Evolutionary conservation across 1,284 basidiomycete genomes (phyloP).

Genomic region (Apiotrichum siamense): DNA sequence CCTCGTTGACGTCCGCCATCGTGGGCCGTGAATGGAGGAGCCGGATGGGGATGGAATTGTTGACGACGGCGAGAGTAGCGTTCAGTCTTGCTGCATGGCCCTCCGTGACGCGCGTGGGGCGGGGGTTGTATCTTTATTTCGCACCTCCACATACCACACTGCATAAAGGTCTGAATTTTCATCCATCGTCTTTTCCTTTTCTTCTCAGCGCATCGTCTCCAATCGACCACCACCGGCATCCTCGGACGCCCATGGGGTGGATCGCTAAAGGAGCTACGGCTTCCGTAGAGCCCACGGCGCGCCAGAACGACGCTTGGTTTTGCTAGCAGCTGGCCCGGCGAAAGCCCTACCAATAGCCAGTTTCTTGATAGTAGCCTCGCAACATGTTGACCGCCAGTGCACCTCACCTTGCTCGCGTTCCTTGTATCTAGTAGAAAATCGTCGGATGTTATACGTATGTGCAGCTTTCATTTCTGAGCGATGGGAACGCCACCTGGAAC

Average conservation of each 20-base stretch:
- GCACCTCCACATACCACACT: too few species aligned
- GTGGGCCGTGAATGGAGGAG: background rate
- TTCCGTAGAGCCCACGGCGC: background rate
- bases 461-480: too few species aligned
- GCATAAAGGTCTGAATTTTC: too few species aligned
- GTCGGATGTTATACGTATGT: too few species aligned
- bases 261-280: background rate
- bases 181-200: background rate
- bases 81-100: too few species aligned
- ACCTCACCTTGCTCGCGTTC: background rate
- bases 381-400: too few species aligned
- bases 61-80: too few species aligned
- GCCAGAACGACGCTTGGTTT: slow-evolving; percentile 15
- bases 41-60: background rate
- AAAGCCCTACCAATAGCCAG: slow-evolving; percentile 9
- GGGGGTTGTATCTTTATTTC: too few species aligned
- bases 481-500: too few species aligned
- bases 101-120: too few species aligned
- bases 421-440: too few species aligned
- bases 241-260: background rate
- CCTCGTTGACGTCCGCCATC: slow-evolving; percentile 3
- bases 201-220: background rate
- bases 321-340: slow-evolving; percentile 15
- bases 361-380: slow-evolving; percentile 21
- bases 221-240: background rate